Evolutionary conservation across 2,329 filamentous ascomycete species (phyloP), one percentile per base, ranked within the genome.

Genomic region (Leptographium galeiforme): DNA sequence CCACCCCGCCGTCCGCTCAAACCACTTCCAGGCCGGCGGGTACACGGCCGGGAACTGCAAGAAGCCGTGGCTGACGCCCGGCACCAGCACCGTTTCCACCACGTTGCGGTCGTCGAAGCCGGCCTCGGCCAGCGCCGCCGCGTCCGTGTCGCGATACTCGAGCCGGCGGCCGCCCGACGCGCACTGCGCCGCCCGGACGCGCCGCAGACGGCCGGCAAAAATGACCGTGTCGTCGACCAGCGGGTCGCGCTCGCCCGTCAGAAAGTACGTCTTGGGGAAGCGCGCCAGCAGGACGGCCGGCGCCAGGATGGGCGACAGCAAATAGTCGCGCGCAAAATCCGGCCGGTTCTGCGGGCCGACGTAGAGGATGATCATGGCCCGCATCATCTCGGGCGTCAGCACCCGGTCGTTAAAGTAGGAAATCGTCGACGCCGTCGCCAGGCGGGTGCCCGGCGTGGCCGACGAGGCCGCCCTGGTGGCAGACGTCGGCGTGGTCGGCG

Each of bases 381-480:
- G 86, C 85, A 97, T 96, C 89, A 97, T 95, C 68, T 98, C 93
- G 0, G 93, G 91, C 0, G 89, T 91, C 14, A 98, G 76, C 33
- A 98, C 87, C 33, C 93, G 85, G 67, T 98, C 93, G 66, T 95
- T 93, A 67, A 96, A 95, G 69, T 97, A 97, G 0, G 91, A 96
- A 39, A 98, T 94, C 81, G 95, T 95, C n/a, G 85, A 91, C 0
- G 89, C 90, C 65, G 91, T 95, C 16, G 91, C 90, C 11, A 98
- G 78, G n/a, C 90, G 82, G 1, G 93, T 97, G 60, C 79, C 82
- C 57, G 70, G 1, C 78, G 77, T 56, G 77, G 70, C 0, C 76
- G 69, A 48, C 75, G 78, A n/a, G n/a, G n/a, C 57, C 7, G 78
- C 68, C 62, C 36, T 19, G n/a, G 47, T 11, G 16, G 2, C n/a